Percentiles rank a stretch among this genome's conserved stretches.
These are phyloP conservation scores for Acacia melanoxylon DNA, from an alignment of 306 rosid genomes.

Conservation along the genomic window DNA sequence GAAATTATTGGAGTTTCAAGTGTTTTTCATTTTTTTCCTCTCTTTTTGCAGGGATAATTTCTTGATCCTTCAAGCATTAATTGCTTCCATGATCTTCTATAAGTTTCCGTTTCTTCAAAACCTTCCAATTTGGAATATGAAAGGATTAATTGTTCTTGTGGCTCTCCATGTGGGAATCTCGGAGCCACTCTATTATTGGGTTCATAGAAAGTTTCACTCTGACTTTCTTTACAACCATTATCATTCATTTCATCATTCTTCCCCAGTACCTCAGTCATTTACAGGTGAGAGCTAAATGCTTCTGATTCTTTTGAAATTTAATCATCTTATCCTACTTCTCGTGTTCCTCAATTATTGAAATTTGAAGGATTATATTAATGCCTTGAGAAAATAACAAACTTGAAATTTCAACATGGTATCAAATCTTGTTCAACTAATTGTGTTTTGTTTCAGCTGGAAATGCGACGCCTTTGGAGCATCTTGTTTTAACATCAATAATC, in stretches of 20 bases:
- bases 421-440: background rate
- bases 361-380: too few species aligned
- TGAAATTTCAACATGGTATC: too few species aligned
- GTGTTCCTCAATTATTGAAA: background rate
- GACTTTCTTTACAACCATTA: conserved; percentile 51
- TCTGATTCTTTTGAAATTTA: background rate
- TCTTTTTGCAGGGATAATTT: conserved; percentile 69
- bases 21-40: background rate
- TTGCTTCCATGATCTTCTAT: conserved; percentile 48
- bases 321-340: background rate
- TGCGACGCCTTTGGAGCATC: conserved; percentile 69
- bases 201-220: conserved; percentile 60
- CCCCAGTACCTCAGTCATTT: conserved; percentile 63
- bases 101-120: conserved; percentile 52
- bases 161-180: conserved; percentile 72
- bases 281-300: conserved; percentile 56
- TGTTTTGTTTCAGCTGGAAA: conserved; percentile 54
- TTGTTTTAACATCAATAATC: conserved; percentile 42
- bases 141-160: conserved; percentile 51
- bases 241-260: conserved; percentile 85
- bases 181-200: conserved; percentile 81
- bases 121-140: conserved; percentile 62
- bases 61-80: conserved; percentile 63
- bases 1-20: background rate
- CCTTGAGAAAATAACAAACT: too few species aligned